Evolutionary conservation across 768 basidiomycete species (phyloP).

Genomic region (Chalciporus sphaerocephalus): DNA sequence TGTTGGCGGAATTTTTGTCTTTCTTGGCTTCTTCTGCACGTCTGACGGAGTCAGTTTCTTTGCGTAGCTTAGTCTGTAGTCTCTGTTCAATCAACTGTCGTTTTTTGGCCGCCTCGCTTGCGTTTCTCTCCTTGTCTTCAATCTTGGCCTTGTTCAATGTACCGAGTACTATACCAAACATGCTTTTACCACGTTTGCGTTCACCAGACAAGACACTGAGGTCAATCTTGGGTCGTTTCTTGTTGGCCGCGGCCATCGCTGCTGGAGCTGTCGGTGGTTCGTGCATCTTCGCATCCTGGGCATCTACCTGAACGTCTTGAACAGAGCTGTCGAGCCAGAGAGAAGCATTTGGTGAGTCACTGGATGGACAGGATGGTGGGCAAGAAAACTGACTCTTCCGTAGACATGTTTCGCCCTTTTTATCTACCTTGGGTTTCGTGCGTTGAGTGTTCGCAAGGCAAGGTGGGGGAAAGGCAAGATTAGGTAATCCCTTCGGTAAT

Average conservation of each 20-base stretch:
- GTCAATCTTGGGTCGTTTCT: conserved; percentile 73
- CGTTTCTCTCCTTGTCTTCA: conserved; percentile 78
- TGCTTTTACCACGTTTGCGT: conserved; percentile 80
- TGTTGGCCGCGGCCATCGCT: conserved; percentile 41
- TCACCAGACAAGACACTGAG: conserved; percentile 52
- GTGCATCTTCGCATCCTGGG: conserved; percentile 33
- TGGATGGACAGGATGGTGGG: conserved; percentile 2
- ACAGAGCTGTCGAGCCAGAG: conserved; percentile 19
- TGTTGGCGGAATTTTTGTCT: conserved; percentile 68
- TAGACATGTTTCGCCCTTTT: conserved; percentile 40
- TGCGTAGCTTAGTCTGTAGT: conserved; percentile 77
- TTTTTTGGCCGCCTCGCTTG: conserved; percentile 87
- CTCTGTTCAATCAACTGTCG: conserved; percentile 78
- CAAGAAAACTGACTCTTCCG: conserved; percentile 44
- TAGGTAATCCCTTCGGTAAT: conserved; percentile 26
- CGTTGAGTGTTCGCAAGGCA: neutral
- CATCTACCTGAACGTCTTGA: conserved; percentile 33
- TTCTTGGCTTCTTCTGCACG: conserved; percentile 83
- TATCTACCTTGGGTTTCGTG: conserved; percentile 4
- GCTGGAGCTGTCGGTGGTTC: conserved; percentile 44
- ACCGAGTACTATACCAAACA: conserved; percentile 80
- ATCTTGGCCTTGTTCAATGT: conserved; percentile 85
- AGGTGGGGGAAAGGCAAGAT: conserved; percentile 1
- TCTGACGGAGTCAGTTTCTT: conserved; percentile 83
- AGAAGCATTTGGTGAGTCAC: neutral